Evolutionary conservation across 371 early-diverging fungal species (phyloP), one percentile per base, ranked within the genome.

Genomic region (Blastocladiella emersonii): DNA sequence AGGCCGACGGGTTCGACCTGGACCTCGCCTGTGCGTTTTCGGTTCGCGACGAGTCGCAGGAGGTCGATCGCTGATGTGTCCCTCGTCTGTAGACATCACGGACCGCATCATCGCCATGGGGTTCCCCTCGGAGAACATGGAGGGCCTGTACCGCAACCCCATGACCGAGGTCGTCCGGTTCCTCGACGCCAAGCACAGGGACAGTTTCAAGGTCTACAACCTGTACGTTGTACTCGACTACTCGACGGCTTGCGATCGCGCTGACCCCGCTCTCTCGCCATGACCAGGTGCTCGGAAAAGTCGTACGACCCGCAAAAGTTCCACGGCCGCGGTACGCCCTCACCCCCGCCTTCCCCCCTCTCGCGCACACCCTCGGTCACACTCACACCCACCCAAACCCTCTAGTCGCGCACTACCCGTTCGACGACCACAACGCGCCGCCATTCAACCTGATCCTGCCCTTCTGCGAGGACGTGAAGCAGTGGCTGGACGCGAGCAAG

Each of bases 361-460:
- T 1, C 62, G 1, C 23, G 15, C 15, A 19, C 12, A 10, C 25
- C 5, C 44, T 32, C 34, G 15, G 1, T 10, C 1, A 10, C 15
- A 32, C 32, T 12, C 15, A 8, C 12, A 10, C 6, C 8, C 0
- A 55, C 30, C 32, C 34, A 61, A 1, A 64, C 21, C 2, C 53
- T 23, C 48, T 37, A 74, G 80, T 74, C 57, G 70, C 76, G 13
- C 72, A 70, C 37, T 86, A 77, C 67, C 80, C 84, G 0, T 85
- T 86, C 64, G 72, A 74, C 19, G 88, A 87, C 63, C 88, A 87
- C 68, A 78, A 81, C 44, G 78, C 85, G 2, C 88, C 88, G 3
- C 80, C 84, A 3, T 77, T 87, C 60, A 63, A 72, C 15, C 51
- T 78, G 1, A 66, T 87, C 44, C 67, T 73, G 37, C 66, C 72